Conservation (phyloP, 2,329 filamentous ascomycete species). For the Paraphaeosphaeria sporulosa region DNA sequence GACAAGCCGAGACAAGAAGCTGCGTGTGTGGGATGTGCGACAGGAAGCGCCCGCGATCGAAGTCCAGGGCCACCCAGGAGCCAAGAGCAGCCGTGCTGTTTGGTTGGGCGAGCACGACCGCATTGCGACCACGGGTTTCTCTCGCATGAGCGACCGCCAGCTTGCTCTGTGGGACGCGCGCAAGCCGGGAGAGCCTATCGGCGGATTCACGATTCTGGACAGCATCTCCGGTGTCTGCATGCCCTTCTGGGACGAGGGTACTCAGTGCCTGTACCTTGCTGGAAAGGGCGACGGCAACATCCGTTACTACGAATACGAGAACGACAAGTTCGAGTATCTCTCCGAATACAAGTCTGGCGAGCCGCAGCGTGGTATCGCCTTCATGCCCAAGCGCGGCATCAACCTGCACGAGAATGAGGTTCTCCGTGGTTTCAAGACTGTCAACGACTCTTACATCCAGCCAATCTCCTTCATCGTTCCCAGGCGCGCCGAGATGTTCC, state of each 20-base stretch:
- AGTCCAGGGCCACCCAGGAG: constrained; percentile 83
- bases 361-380: constrained; percentile 92
- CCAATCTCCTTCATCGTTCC: constrained; percentile 98
- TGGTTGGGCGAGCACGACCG: constrained; percentile 98
- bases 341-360: constrained; percentile 98
- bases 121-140: constrained; percentile 96
- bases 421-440: constrained; percentile 95
- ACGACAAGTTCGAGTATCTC: constrained; percentile 97
- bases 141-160: constrained; percentile 97
- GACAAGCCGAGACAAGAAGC: constrained; percentile 96
- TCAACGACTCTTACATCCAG: constrained; percentile 93
- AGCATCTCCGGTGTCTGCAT: constrained; percentile 98
- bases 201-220: constrained; percentile 88
- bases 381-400: constrained; percentile 92
- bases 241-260: constrained; percentile 98
- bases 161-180: constrained; percentile 95
- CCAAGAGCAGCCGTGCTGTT: constrained; percentile 95
- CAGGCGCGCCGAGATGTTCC: constrained; percentile 90
- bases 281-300: constrained; percentile 99
- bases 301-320: constrained; percentile 97
- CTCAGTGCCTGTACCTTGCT: constrained; percentile 92
- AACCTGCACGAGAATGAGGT: constrained; percentile 93
- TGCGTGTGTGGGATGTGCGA: constrained; percentile 95
- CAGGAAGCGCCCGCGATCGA: constrained; percentile 90
- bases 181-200: constrained; percentile 79